Evolutionary conservation across 164 flowering plant genomes (phyloP), one percentile per base, ranked within the genome.

Genomic region (Annona cherimola): DNA sequence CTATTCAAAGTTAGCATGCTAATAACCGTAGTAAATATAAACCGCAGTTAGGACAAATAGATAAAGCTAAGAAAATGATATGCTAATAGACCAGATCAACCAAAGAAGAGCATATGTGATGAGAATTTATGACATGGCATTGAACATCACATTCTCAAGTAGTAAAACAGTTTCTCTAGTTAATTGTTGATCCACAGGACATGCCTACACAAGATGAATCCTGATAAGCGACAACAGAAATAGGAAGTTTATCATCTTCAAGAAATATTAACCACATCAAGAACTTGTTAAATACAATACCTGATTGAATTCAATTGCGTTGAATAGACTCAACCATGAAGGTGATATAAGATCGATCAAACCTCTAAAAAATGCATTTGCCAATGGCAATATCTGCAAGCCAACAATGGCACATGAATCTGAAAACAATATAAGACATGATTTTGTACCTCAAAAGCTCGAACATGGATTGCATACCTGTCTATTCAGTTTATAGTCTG

Each of bases 241-340:
- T 50, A 6, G 57, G 57, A 5, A 50, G 14, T 50, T 16, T 50
- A 7, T 50, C 57, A 50, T 11, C 57, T 50, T 50, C 14, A 9
- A 11, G 40, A 68, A 44, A 67, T 6, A 45, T 35, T 16, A 50
- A 50, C 57, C 57, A 50, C 14, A 50, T 50, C 57, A 50, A 50
- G 57, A 2, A 50, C 57, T 9, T 50, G 57, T 50, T 12, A 50
- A 50, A 50, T 50, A 50, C 9, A 50, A 63, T 63, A 96, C 99
- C 99, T 96, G 98, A 83, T 96, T 96, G 78, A 96, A 93, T 81
- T 96, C 99, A 78, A 84, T 81, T 41, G 97, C 96, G 83, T 92
- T 93, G 79, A 96, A 96, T 79, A 93, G 86, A 79, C 85, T 87
- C 84, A 96, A 83, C 99, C 99, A 96, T 70, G 98, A 84, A 39